A percentile compares a stretch with the other conserved stretches of the same genome.
These are phyloP conservation scores for Fonsecaea nubica DNA, from an alignment of 2,329 filamentous ascomycete genomes.

Conservation along the genomic window DNA sequence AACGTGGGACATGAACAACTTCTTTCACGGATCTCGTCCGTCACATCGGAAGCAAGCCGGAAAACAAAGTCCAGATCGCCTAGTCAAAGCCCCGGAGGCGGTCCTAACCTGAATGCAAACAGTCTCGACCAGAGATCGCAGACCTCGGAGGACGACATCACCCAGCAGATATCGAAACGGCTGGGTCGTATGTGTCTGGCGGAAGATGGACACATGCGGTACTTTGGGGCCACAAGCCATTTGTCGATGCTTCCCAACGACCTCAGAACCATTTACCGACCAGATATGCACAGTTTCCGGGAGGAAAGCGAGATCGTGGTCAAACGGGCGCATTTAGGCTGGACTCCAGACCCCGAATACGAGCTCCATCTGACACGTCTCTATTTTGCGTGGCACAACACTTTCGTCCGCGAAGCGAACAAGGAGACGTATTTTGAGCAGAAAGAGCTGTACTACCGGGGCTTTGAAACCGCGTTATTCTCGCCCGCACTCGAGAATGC, in stretches of 20 bases:
- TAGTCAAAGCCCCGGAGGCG: not conserved
- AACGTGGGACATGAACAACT: not conserved
- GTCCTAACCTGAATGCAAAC: not conserved
- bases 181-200: slow-evolving; percentile 15
- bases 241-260: slow-evolving; percentile 18
- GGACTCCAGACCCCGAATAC: slow-evolving; percentile 49
- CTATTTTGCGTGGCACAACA: slow-evolving; percentile 58
- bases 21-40: not conserved
- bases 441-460: slow-evolving; percentile 24
- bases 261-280: slow-evolving; percentile 3
- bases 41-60: not conserved
- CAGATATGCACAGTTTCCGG: slow-evolving; percentile 1
- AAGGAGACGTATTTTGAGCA: slow-evolving; percentile 47
- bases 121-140: slow-evolving; percentile 6
- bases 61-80: not conserved
- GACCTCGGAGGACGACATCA: slow-evolving; percentile 7
- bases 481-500: slow-evolving; percentile 51
- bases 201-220: slow-evolving; percentile 37
- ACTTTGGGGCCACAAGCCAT: slow-evolving; percentile 41
- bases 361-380: slow-evolving; percentile 55
- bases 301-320: slow-evolving; percentile 50
- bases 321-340: slow-evolving; percentile 51
- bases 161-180: slow-evolving; percentile 11
- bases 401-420: slow-evolving; percentile 54
- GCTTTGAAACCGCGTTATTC: slow-evolving; percentile 49